These are phyloP conservation scores for Populus trichocarpa DNA, from an alignment of 441 rosid genomes.

Conservation along the genomic window DNA sequence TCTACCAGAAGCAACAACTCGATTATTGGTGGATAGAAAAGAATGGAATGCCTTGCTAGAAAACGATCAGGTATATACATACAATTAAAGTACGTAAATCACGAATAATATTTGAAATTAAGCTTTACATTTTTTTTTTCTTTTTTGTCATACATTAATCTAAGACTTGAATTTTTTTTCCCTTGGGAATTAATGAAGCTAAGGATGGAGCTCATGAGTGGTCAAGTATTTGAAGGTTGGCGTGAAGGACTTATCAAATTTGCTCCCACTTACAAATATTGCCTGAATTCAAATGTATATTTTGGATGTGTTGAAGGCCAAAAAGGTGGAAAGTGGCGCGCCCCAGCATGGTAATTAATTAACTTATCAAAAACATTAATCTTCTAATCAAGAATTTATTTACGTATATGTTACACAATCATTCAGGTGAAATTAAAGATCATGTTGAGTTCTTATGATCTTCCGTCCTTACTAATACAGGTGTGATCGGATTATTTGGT, in stretches of 20 bases:
- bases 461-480: slow-evolving; percentile 3
- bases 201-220: slow-evolving; percentile 56
- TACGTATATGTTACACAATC: background rate
- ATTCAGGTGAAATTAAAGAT: background rate
- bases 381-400: background rate
- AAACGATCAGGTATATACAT: slow-evolving; percentile 74
- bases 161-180: background rate
- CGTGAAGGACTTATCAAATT: slow-evolving; percentile 71
- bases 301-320: slow-evolving; percentile 51
- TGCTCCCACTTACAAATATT: slow-evolving; percentile 90
- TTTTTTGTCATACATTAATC: background rate
- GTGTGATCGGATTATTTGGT: slow-evolving; percentile 50
- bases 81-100: background rate
- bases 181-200: slow-evolving; percentile 35
- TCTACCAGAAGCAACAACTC: slow-evolving; percentile 55
- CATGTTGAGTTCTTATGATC: background rate
- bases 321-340: slow-evolving; percentile 62
- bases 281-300: slow-evolving; percentile 61
- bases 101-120: background rate
- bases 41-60: slow-evolving; percentile 61
- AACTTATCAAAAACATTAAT: background rate
- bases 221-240: slow-evolving; percentile 68
- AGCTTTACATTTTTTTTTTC: background rate
- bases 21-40: slow-evolving; percentile 49
- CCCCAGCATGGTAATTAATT: slow-evolving; percentile 79